Conservation (phyloP, 2,329 filamentous ascomycete species). For the Epichloe elymi region DNA sequence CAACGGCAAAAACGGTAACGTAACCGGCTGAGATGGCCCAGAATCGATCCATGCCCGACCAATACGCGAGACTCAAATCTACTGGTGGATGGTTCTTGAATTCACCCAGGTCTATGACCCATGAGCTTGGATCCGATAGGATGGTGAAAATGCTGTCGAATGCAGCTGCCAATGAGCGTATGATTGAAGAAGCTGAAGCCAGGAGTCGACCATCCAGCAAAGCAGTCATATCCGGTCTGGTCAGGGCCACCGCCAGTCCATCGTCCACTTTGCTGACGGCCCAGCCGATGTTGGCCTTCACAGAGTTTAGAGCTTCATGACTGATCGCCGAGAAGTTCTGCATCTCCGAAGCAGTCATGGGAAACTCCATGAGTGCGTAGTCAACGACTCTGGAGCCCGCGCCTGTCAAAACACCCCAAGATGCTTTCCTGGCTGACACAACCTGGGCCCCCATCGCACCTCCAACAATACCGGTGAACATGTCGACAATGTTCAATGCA, state of each 20-base stretch:
- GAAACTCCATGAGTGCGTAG: constrained; percentile 36
- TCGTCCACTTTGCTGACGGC: constrained; percentile 26
- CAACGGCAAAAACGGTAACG: constrained; percentile 56
- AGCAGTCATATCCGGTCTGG: constrained; percentile 26
- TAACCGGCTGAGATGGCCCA: constrained; percentile 75
- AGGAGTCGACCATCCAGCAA: constrained; percentile 7
- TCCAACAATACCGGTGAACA: constrained; percentile 22
- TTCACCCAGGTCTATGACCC: constrained; percentile 44
- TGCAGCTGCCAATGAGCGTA: constrained; percentile 8
- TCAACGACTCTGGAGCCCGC: constrained; percentile 35
- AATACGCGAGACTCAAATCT: constrained; percentile 50
- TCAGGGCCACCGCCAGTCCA: constrained; percentile 28
- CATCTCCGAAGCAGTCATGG: constrained; percentile 47
- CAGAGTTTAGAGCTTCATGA: constrained; percentile 51
- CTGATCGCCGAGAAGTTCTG: constrained; percentile 67
- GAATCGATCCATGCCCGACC: constrained; percentile 51
- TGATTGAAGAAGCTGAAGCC: not conserved
- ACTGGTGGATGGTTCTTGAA: constrained; percentile 24
- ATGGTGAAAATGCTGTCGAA: constrained; percentile 11
- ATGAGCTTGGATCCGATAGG: constrained; percentile 36
- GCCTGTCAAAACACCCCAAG: constrained; percentile 28
- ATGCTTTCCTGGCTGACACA: constrained; percentile 22
- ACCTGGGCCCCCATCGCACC: constrained; percentile 18
- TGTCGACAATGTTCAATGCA: constrained; percentile 25
- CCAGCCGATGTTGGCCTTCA: constrained; percentile 40